phyloP scores from a whole-genome alignment of 2,329 filamentous ascomycete species.

The Setomelanomma holmii region DNA sequence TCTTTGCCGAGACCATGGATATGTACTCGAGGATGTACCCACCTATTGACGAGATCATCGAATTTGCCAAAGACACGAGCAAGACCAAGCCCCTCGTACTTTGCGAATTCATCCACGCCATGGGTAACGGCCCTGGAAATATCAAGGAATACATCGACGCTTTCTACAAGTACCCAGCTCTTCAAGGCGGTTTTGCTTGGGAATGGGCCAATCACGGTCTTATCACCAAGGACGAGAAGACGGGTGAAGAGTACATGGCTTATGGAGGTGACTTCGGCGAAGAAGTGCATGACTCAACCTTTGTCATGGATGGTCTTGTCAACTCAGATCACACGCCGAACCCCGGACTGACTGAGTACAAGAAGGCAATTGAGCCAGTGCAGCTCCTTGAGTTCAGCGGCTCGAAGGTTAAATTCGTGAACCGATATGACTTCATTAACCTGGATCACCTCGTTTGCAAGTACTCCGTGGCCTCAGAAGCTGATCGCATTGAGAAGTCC shows the following conservation, averaged over 20 bases:
- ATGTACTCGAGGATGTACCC: conserved; percentile 75
- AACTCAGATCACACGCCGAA: conserved; percentile 52
- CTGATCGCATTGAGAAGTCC: conserved; percentile 5
- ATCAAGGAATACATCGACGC: conserved; percentile 72
- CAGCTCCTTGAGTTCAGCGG: conserved; percentile 34
- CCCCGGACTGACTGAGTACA: conserved; percentile 52
- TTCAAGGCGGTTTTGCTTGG: conserved; percentile 67
- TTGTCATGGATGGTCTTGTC: conserved; percentile 55
- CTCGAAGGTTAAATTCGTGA: conserved; percentile 38
- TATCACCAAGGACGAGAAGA: conserved; percentile 48
- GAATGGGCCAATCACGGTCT: conserved; percentile 57
- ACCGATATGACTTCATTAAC: conserved; percentile 46
- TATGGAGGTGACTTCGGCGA: conserved; percentile 56
- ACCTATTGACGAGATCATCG: conserved; percentile 58
- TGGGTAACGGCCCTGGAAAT: conserved; percentile 77
- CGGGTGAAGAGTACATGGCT: conserved; percentile 50
- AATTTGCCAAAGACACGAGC: conserved; percentile 52
- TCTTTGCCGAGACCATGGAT: conserved; percentile 65
- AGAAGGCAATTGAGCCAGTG: conserved; percentile 54
- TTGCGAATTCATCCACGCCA: conserved; percentile 66
- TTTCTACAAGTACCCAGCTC: conserved; percentile 65
- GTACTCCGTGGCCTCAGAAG: conserved; percentile 19
- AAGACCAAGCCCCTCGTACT: conserved; percentile 63
- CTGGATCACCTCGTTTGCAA: conserved; percentile 44
- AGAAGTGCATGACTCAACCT: conserved; percentile 51